Percentiles rank a stretch among this genome's conserved stretches.
Evolutionary conservation across 768 basidiomycete genomes (phyloP).

Genomic region (Hirschioporus abietinus): DNA sequence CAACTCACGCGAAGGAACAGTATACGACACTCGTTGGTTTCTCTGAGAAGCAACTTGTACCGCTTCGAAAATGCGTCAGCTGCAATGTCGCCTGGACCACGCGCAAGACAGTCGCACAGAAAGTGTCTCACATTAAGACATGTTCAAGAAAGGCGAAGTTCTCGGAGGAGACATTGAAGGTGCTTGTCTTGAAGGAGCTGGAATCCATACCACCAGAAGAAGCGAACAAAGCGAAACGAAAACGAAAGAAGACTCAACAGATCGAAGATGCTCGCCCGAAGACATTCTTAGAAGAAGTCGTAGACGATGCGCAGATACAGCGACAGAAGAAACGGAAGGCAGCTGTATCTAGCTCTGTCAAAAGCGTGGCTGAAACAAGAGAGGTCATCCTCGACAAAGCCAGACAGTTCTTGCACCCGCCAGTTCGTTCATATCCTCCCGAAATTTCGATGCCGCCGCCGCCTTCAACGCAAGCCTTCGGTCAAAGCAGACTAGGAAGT

Average conservation of each 20-base stretch:
- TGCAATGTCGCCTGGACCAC: slow-evolving; percentile 68
- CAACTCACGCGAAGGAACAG: background rate
- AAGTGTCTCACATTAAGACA: slow-evolving; percentile 57
- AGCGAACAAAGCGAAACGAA: slow-evolving; percentile 13
- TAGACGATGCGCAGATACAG: slow-evolving; percentile 40
- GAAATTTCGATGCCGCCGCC: slow-evolving; percentile 5
- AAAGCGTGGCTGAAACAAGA: slow-evolving; percentile 42
- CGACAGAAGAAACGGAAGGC: slow-evolving; percentile 38
- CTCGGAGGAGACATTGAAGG: slow-evolving; percentile 47
- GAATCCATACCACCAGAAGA: slow-evolving; percentile 16
- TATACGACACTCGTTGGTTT: slow-evolving; percentile 25
- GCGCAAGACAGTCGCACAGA: slow-evolving; percentile 57
- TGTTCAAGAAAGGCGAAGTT: slow-evolving; percentile 62
- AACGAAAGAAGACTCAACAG: slow-evolving; percentile 13
- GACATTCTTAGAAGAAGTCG: slow-evolving; percentile 51
- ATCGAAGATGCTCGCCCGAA: slow-evolving; percentile 22
- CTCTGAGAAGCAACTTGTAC: slow-evolving; percentile 40
- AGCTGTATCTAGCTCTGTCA: slow-evolving; percentile 35
- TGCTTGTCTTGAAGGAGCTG: slow-evolving; percentile 48
- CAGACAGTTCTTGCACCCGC: slow-evolving; percentile 18
- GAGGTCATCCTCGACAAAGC: slow-evolving; percentile 35
- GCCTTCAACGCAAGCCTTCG: slow-evolving; percentile 11
- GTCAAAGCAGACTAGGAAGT: slow-evolving; percentile 9
- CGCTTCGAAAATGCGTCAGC: slow-evolving; percentile 52
- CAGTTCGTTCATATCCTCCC: slow-evolving; percentile 9